Base-by-base conservation (phyloP, 495 filamentous ascomycete genomes). In the Trichocladium uniseriatum region DNA sequence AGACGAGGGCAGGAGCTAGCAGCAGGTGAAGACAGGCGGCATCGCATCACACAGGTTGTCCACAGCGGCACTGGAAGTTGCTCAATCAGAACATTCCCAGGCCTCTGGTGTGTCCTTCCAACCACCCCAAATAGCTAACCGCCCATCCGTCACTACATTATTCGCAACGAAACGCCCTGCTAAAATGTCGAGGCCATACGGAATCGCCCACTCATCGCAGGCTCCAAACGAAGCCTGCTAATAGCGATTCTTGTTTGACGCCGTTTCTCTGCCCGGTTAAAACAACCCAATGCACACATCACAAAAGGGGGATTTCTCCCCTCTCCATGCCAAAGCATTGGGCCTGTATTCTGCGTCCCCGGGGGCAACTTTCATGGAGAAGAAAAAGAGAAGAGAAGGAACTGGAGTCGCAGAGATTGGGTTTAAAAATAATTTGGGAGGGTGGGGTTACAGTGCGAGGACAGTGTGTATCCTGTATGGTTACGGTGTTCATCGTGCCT, bases 241-340 rank as follows among this genome's bases (percentile, higher is more conserved):
- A 64, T 68, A 67, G 63, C 70, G 69, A 74, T 73, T 75, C 72
- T 75, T 75, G 60, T 2, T n/a, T 55, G 70, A 71, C 58, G 34
- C 61, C 56, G 58, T 70, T 60, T 39, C 51, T 72, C 67, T 73
- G 48, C 69, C 72, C 69, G 68, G 68, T 60, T 70, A 62, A 68
- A 66, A 68, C 72, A 75, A 72, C 71, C 66, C 62, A 22, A 57
- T 66, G 67, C 53, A 62, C 62, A 64, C 51, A 61, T 29, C 57
- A n/a, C n/a, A 62, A 49, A 45, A 44, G 38, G 48, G 52, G 47
- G 48, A 55, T 38, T 48, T 21, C 24, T 37, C 27, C 32, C 21
- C 16, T 6, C 32, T n/a, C n/a, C 24, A 27, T 10, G 29, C 43
- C 47, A 51, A 56, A 58, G n/a, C 68, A 65, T 52, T 52, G 64